Evolutionary conservation across 2,329 filamentous ascomycete species (phyloP), one percentile per base, ranked within the genome.

Genomic region (Alternaria incomplexa): DNA sequence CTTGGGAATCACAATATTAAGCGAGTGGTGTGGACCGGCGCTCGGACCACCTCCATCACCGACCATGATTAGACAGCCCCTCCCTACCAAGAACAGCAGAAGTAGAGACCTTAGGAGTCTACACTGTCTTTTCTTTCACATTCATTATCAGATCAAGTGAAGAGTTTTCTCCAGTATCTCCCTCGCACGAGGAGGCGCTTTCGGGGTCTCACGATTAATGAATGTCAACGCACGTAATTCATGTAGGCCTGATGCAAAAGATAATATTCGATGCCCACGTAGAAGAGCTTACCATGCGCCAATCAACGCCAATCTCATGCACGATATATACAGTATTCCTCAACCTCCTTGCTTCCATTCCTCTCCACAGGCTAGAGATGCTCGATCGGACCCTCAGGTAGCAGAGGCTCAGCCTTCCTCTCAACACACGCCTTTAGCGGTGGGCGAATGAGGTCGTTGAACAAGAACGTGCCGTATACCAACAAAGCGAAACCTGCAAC

Each of bases 401-500:
- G 83, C 26, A 96, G 81, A 76, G 90, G 88, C 20, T 89, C 83
- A 67, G 86, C 85, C 28, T 80, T 80, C 15, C 86, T 80, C 59
- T 83, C 79, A 11, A 94, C 74, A 64, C 87, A 90, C 56, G 86
- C 87, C 77, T 88, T 88, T 63, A 96, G 83, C 1, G 96, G 96
- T 22, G 93, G 93, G 63, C 89, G 85, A n/a, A 98, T 87, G 62
- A 99, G 88, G 66, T 96, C 93, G 80, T 98, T 98, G 85, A 98
- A 98, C 45, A 98, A 80, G 81, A 97, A 97, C 2, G 95, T 99
- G 69, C 96, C 96, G 78, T 97, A 99, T 13, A 99, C 96, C 36
- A 99, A 86, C 68, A 97, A 83, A 2, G 83, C 91, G 72, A 99
- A 99, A 2, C 96, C 96, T 4, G 88, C 79, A 13, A 99, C 93